Base-by-base conservation (phyloP, 2,329 filamentous ascomycete genomes). In the Amphichorda felina region DNA sequence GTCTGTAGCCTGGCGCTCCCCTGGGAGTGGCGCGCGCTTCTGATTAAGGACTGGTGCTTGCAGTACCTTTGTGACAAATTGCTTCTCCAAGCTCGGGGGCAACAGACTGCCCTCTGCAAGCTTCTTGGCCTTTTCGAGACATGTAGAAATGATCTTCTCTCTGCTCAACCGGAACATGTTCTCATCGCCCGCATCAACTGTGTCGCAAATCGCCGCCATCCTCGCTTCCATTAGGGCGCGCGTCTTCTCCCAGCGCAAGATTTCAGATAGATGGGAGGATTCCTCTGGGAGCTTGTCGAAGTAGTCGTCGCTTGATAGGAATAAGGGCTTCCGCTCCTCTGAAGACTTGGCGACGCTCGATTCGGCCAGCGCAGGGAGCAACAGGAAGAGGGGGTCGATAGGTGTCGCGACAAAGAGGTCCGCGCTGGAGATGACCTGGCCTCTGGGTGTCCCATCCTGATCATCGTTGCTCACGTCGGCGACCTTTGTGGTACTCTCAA, bases 341-440 rank as follows among this genome's bases (percentile, higher is more conserved):
- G 63, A 61, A 9, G 53, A 47, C 31, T 64, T 63, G 10, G 60
- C 44, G 4, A 50, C 36, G 35, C 56, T 54, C 24, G 59, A 47
- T 27, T 72, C 56, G 2, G 64, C 60, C 2, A 96, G 67, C 4
- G 78, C 71, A 1, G 89, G 82, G 2, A 96, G 63, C 4, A 94
- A 53, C 34, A 96, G 65, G 60, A 96, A 96, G 3, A 95, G 51
- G 5, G 84, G 72, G 54, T 98, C 91, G 37, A 94, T 66, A 2
- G 77, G 73, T 2, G 91, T 94, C 8, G 89, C 85, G 40, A 96
- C 60, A 48, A 82, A 81, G n/a, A 96, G 61, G 40, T 87, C 77
- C 24, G 85, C 76, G 30, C 68, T 69, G 47, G 78, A 77, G 24
- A 77, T 70, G 17, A 85, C 45, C 18, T 52, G 46, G 22, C 33